A percentile compares a stretch with the other conserved stretches of the same genome.
Evolutionary conservation across 352 stramenopile species (phyloP).

Genomic region (Phytophthora nicotianae): DNA sequence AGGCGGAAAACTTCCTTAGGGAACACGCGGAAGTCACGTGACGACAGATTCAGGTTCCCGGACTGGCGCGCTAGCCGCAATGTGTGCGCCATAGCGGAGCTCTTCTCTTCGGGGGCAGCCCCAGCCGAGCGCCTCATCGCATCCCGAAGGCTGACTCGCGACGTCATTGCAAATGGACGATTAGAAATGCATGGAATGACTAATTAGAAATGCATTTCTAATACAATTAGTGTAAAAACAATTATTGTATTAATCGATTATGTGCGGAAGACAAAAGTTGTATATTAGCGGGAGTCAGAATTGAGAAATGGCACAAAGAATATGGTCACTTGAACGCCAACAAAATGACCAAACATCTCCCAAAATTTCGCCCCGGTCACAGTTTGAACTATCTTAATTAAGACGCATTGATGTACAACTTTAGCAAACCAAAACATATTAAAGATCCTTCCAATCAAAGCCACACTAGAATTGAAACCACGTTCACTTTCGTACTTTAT

Average conservation of each 20-base stretch:
- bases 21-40: slow-evolving; percentile 54
- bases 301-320: too few relatives aligned
- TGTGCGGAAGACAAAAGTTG: too few relatives aligned
- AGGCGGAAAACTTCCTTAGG: slow-evolving; percentile 65
- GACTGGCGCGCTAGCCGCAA: slow-evolving; percentile 63
- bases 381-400: too few relatives aligned
- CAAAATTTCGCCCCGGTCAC: too few relatives aligned
- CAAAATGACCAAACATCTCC: too few relatives aligned
- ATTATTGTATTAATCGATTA: too few relatives aligned
- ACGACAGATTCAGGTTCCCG: slow-evolving; percentile 69
- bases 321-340: too few relatives aligned
- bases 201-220: background rate
- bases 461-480: background rate
- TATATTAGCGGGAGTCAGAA: too few relatives aligned
- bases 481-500: background rate
- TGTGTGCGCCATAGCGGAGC: slow-evolving; percentile 35
- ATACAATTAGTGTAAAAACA: background rate
- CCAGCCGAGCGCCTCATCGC: slow-evolving; percentile 36
- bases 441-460: background rate
- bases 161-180: slow-evolving; percentile 42
- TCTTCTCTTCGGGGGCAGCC: slow-evolving; percentile 8
- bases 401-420: too few relatives aligned
- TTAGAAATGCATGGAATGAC: too few relatives aligned
- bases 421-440: background rate
- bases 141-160: slow-evolving; percentile 49